Percentiles rank a stretch among this genome's conserved stretches.
phyloP scores from a whole-genome alignment of 2,329 filamentous ascomycete species.

The Talaromyces sp. region DNA sequence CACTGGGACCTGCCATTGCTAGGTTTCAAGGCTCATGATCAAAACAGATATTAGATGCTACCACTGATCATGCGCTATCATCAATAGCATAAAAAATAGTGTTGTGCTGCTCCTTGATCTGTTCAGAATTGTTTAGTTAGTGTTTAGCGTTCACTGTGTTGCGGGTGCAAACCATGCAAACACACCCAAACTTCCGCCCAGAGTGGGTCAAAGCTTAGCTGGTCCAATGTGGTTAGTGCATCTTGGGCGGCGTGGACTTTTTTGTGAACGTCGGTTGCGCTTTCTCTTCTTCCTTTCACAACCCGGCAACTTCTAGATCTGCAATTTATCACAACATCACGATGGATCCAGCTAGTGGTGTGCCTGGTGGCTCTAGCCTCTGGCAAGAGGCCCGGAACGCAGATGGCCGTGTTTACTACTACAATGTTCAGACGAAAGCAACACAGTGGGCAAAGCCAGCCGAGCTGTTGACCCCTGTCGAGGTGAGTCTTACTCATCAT shows the following conservation, averaged over 20 bases:
- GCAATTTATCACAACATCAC: slow-evolving; percentile 3
- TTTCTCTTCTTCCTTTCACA: background rate
- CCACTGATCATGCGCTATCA: background rate
- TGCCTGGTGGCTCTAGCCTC: slow-evolving; percentile 51
- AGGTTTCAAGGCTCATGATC: slow-evolving; percentile 26
- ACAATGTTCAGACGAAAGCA: slow-evolving; percentile 78
- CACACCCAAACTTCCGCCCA: background rate
- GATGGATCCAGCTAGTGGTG: slow-evolving; percentile 59
- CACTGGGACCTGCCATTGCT: slow-evolving; percentile 36
- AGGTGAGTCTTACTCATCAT: slow-evolving; percentile 56
- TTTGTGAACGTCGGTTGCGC: background rate
- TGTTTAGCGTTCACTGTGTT: background rate
- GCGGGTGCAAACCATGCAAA: slow-evolving; percentile 11
- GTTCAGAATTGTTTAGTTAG: background rate
- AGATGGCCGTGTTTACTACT: slow-evolving; percentile 87
- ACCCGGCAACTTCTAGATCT: background rate
- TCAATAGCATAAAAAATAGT: background rate
- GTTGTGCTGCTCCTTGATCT: background rate
- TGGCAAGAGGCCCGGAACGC: slow-evolving; percentile 82
- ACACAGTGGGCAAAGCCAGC: slow-evolving; percentile 95
- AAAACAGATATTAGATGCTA: background rate
- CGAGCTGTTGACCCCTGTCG: slow-evolving; percentile 78
- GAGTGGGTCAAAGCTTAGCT: slow-evolving; percentile 7
- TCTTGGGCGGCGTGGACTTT: slow-evolving; percentile 10
- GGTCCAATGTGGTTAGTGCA: slow-evolving; percentile 17